Percentiles rank a stretch among this genome's conserved stretches.
Conservation (phyloP, 116 monocot species). For the Zostera marina region DNA sequence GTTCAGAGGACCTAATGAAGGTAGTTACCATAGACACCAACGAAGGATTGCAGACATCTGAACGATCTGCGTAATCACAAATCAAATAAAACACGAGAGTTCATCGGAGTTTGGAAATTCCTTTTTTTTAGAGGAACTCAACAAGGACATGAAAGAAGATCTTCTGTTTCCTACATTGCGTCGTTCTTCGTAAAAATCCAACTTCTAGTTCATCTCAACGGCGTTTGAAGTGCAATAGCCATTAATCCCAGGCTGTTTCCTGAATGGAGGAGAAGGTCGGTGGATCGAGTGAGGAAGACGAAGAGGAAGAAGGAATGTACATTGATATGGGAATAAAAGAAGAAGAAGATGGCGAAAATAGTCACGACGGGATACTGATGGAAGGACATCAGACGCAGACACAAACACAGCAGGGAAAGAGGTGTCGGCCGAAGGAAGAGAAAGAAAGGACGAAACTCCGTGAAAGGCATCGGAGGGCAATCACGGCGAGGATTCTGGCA, state of each 20-base stretch:
- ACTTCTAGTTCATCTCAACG: not conserved
- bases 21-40: not conserved
- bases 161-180: not conserved
- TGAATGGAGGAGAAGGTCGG: slow-evolving; percentile 30
- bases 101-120: slow-evolving; percentile 1
- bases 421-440: slow-evolving; percentile 69
- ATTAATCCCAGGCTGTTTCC: not conserved
- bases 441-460: slow-evolving; percentile 91
- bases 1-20: slow-evolving; percentile 1
- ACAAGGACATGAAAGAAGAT: not conserved
- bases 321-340: slow-evolving; percentile 44
- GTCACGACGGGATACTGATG: not conserved
- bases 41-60: not conserved
- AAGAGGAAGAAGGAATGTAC: slow-evolving; percentile 44
- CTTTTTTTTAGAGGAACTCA: not conserved
- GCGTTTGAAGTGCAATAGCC: too few relatives aligned
- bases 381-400: slow-evolving; percentile 6
- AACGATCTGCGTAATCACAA: not conserved
- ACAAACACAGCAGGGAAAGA: slow-evolving; percentile 9
- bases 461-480: slow-evolving; percentile 80
- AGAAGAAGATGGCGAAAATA: slow-evolving; percentile 22
- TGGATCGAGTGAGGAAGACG: slow-evolving; percentile 30
- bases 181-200: not conserved
- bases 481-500: slow-evolving; percentile 71
- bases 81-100: not conserved